phyloP scores from a whole-genome alignment of 108 stramenopile species.

The Fragilariopsis cylindrus region DNA sequence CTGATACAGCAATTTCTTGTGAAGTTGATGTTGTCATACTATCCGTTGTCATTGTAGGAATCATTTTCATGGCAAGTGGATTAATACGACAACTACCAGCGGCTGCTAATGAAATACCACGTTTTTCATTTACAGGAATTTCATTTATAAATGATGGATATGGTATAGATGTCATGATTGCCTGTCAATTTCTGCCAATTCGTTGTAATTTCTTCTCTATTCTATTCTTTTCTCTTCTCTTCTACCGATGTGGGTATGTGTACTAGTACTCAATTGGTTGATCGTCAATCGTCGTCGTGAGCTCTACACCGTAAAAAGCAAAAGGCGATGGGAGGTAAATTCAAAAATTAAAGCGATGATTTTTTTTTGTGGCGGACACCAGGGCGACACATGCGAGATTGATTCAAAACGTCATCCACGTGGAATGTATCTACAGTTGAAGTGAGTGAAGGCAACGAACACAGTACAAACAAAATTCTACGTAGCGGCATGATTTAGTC shows the following conservation, averaged over 20 bases:
- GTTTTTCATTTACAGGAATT: constrained; percentile 39
- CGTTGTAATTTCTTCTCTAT: not conserved
- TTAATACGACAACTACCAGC: constrained; percentile 58
- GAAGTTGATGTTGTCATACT: not conserved
- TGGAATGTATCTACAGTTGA: no score
- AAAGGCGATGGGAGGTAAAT: not conserved
- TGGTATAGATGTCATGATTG: constrained; percentile 66
- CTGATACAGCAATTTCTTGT: no score
- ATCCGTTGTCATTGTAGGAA: not conserved
- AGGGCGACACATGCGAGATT: no score
- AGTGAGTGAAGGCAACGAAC: no score
- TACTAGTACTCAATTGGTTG: not conserved
- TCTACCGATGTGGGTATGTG: not conserved
- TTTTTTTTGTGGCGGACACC: no score
- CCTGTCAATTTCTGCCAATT: not conserved
- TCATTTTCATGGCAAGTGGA: constrained; percentile 5
- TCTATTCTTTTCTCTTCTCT: not conserved
- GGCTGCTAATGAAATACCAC: constrained; percentile 45
- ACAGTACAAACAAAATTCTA: no score
- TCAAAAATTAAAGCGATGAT: not conserved
- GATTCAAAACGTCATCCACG: no score
- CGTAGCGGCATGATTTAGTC: no score
- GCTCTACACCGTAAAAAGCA: not conserved
- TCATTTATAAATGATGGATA: constrained; percentile 66
- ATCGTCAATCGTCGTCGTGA: not conserved